Evolutionary conservation across 768 basidiomycete species (phyloP).

Genomic region (Leucocoprinus sp.): DNA sequence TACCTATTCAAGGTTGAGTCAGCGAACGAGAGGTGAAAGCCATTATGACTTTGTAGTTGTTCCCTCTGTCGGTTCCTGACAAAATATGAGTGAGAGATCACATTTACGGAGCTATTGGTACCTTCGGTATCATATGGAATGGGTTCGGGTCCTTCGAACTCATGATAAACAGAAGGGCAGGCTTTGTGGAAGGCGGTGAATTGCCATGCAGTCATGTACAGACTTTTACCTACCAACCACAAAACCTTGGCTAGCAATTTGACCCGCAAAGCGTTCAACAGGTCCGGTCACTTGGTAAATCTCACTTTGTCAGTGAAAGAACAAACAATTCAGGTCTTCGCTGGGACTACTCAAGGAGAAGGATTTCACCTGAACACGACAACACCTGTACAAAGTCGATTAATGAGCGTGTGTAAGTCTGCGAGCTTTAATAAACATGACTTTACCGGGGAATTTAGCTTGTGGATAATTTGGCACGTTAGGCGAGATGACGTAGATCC

Average conservation of each 20-base stretch:
- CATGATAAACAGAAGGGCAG: conserved; percentile 83
- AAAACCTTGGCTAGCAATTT: conserved; percentile 82
- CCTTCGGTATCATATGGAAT: conserved; percentile 87
- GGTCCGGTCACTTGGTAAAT: conserved; percentile 97
- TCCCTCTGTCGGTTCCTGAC: conserved; percentile 55
- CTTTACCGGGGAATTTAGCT: conserved; percentile 82
- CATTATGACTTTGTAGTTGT: conserved; percentile 84
- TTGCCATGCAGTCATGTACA: not conserved
- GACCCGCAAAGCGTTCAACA: conserved; percentile 85
- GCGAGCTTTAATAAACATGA: no score
- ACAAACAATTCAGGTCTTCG: no score
- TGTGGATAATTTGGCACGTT: conserved; percentile 75
- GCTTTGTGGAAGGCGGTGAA: conserved; percentile 31
- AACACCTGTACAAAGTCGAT: conserved; percentile 42
- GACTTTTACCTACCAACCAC: conserved; percentile 53
- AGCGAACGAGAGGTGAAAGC: not conserved
- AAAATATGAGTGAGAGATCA: not conserved
- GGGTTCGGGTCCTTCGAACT: conserved; percentile 83
- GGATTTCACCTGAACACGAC: conserved; percentile 64
- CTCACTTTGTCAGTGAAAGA: no score
- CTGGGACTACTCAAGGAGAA: no score
- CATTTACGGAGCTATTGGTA: conserved; percentile 16
- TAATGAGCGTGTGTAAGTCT: no score
- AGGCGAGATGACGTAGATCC: conserved; percentile 81
- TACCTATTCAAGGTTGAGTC: conserved; percentile 38